Evolutionary conservation across 768 basidiomycete species (phyloP), one percentile per base, ranked within the genome.

Genomic region (Paxillus ammoniavirescens): DNA sequence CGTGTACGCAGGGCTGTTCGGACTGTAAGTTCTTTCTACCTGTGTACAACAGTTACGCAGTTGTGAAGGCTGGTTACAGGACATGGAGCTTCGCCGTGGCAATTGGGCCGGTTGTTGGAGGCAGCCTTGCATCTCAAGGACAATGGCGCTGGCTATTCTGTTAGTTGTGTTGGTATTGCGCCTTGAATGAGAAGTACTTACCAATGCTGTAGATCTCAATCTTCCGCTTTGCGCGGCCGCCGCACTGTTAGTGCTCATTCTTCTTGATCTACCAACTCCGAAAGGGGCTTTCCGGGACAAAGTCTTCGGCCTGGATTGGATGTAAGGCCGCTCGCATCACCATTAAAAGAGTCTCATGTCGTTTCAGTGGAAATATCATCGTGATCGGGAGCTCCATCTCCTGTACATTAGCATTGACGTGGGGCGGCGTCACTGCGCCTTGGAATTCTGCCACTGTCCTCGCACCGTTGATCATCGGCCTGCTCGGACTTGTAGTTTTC

Each of bases 81-180:
- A 61, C 61, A 3, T 76, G 72, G 71, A 65, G 65, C 44, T 44
- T 75, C 10, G 73, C 73, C 3, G 50, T 62, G 8, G 61, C 59
- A 2, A 53, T 71, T 5, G 73, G 70, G 3, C 74, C 75, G 8
- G 53, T 73, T 0, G 57, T 76, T 6, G 73, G 69, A 7, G 75
- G 75, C 0, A 66, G 66, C 42, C 61, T 76, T 10, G 68, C 72
- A 14, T 58, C 65, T 13, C 54, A 47, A 6, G 72, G 69, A 2
- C 54, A 61, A 26, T 77, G 76, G 75, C 58, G 75, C 46, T 77
- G 76, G 74, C 60, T 77, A 37, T 77, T 77, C 61, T 77, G 76
- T 77, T 30, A 33, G 63, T 50, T 13, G 0, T 40, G 9, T 15
- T 40, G 5, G 12, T 21, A 4, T 44, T 33, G 43, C 26, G 7